Evolutionary conservation across 495 filamentous ascomycete species (phyloP).

Genomic region (Pyrenopolyporus hunteri): DNA sequence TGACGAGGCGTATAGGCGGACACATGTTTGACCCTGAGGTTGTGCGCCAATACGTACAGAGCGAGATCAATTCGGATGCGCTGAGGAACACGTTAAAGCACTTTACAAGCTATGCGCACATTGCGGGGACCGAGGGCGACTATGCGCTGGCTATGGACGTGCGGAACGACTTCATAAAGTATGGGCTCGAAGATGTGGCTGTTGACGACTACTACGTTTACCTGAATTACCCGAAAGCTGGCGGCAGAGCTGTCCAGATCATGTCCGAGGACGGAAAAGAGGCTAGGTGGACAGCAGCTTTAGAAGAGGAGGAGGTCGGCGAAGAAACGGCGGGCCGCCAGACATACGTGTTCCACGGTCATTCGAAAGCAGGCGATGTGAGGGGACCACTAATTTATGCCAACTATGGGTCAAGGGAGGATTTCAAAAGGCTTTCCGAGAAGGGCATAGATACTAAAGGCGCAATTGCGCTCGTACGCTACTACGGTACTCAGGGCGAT

Average conservation of each 20-base stretch:
- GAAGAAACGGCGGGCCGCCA: constrained; percentile 61
- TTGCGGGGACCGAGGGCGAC: constrained; percentile 91
- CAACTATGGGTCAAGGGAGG: constrained; percentile 85
- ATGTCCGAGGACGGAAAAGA: constrained; percentile 67
- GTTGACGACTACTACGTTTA: constrained; percentile 85
- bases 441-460: constrained; percentile 75
- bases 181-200: constrained; percentile 72
- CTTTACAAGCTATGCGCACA: constrained; percentile 79
- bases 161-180: constrained; percentile 70
- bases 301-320: constrained; percentile 75
- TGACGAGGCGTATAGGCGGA: constrained; percentile 57
- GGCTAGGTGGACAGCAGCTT: constrained; percentile 75
- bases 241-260: constrained; percentile 81
- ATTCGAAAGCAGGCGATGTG: constrained; percentile 86
- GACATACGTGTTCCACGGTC: constrained; percentile 82
- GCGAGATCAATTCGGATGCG: constrained; percentile 64
- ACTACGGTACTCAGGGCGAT: constrained; percentile 76
- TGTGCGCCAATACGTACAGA: constrained; percentile 72
- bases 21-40: constrained; percentile 68
- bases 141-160: constrained; percentile 82
- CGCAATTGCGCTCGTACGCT: constrained; percentile 81
- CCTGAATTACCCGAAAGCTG: constrained; percentile 83
- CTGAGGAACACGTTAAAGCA: constrained; percentile 75
- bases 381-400: constrained; percentile 94
- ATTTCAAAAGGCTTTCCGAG: constrained; percentile 75